Percentiles rank a stretch among this genome's conserved stretches.
Conservation (phyloP, 2,329 filamentous ascomycete species). For the Apiospora koreana region DNA sequence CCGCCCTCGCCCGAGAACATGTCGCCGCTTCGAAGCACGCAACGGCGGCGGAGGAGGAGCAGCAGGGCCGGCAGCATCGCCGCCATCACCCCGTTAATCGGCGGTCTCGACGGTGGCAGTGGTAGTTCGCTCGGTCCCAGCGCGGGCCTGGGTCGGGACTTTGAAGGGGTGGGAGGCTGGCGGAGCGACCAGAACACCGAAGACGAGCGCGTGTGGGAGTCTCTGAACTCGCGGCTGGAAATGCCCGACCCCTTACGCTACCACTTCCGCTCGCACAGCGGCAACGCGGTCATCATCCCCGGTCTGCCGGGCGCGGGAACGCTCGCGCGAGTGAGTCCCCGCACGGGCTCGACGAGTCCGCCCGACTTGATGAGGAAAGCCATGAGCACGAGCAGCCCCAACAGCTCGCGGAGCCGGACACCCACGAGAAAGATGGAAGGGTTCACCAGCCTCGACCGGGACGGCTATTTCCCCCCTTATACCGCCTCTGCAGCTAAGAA, state of each 20-base stretch:
- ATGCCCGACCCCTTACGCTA: slow-evolving; percentile 28
- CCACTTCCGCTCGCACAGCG: slow-evolving; percentile 32
- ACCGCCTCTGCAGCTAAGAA: slow-evolving; percentile 8
- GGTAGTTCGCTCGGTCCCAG: slow-evolving; percentile 45
- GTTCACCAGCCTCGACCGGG: slow-evolving; percentile 34
- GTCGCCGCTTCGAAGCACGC: slow-evolving; percentile 15
- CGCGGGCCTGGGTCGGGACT: slow-evolving; percentile 55
- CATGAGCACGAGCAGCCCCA: slow-evolving; percentile 46
- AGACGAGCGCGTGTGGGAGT: slow-evolving; percentile 41
- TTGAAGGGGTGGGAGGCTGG: slow-evolving; percentile 62
- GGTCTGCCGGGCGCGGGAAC: slow-evolving; percentile 16
- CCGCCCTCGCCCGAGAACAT: slow-evolving; percentile 18
- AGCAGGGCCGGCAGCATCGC: slow-evolving; percentile 25
- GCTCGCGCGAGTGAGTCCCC: slow-evolving; percentile 20
- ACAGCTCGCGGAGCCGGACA: slow-evolving; percentile 34
- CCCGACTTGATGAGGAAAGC: slow-evolving; percentile 30
- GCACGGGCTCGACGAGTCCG: slow-evolving; percentile 29
- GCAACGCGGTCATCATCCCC: slow-evolving; percentile 22
- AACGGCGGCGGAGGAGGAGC: slow-evolving; percentile 19
- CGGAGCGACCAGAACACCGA: slow-evolving; percentile 33
- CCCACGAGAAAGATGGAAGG: slow-evolving; percentile 38
- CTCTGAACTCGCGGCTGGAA: slow-evolving; percentile 33
- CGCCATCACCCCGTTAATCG: slow-evolving; percentile 26
- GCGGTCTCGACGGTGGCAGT: slow-evolving; percentile 14
- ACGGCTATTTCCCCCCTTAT: slow-evolving; percentile 44